Evolutionary conservation across 1,139 yeast genomes (phyloP).

Genomic region (Suhomyces anneliseae): DNA sequence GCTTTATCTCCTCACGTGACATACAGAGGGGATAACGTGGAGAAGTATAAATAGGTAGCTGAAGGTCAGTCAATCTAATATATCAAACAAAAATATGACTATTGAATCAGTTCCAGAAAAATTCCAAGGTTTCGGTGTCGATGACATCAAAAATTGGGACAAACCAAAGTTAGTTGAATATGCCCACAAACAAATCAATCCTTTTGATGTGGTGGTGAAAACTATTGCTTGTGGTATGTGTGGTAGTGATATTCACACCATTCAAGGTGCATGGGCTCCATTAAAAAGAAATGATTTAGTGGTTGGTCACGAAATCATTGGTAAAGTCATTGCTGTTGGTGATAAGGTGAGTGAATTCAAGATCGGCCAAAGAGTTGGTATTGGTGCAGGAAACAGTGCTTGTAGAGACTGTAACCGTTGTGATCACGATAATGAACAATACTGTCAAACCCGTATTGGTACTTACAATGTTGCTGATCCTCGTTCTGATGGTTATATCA

Average conservation of each 20-base stretch:
- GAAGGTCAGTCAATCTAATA: background rate
- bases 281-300: slow-evolving; percentile 27
- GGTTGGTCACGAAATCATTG: slow-evolving; percentile 53
- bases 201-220: slow-evolving; percentile 36
- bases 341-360: slow-evolving; percentile 29
- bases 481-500: slow-evolving; percentile 39
- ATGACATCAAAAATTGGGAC: slow-evolving; percentile 32
- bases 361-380: slow-evolving; percentile 50
- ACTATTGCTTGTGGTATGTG: slow-evolving; percentile 42
- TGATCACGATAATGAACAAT: slow-evolving; percentile 42
- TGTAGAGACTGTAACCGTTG: slow-evolving; percentile 50
- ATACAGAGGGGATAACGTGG: background rate
- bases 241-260: slow-evolving; percentile 44
- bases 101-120: slow-evolving; percentile 22
- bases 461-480: slow-evolving; percentile 44
- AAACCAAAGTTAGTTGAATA: slow-evolving; percentile 29
- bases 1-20: background rate
- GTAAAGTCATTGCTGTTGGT: slow-evolving; percentile 45
- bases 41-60: background rate
- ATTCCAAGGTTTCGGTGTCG: slow-evolving; percentile 37
- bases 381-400: slow-evolving; percentile 50
- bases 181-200: slow-evolving; percentile 29
- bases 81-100: slow-evolving; percentile 1
- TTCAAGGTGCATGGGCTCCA: slow-evolving; percentile 41
- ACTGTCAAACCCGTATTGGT: slow-evolving; percentile 41